These are phyloP conservation scores for Sisymbrium irio DNA, from an alignment of 345 rosid species.

Conservation along the genomic window DNA sequence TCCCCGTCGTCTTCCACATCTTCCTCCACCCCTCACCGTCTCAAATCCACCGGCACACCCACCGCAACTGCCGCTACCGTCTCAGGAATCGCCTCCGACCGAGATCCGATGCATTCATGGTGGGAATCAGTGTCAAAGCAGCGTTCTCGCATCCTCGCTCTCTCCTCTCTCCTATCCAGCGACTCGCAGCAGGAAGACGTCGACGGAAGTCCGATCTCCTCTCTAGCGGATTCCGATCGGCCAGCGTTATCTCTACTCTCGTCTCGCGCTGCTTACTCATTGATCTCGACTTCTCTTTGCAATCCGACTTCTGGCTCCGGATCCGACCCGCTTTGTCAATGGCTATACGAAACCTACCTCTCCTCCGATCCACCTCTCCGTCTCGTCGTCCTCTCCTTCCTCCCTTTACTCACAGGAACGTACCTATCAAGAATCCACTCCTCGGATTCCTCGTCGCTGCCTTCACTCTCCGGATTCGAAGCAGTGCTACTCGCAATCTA, in stretches of 20 bases:
- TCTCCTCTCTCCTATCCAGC: conserved; percentile 58
- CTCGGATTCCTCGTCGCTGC: conserved; percentile 50
- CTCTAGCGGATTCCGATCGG: conserved; percentile 85
- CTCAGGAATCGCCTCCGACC: conserved; percentile 31
- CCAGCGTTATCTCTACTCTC: conserved; percentile 92
- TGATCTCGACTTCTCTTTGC: conserved; percentile 51
- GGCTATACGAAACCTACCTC: conserved; percentile 94
- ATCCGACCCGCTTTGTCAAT: conserved; percentile 87
- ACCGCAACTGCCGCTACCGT: conserved; percentile 22
- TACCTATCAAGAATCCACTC: conserved; percentile 84
- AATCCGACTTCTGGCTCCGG: conserved; percentile 73
- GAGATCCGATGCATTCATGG: conserved; percentile 86
- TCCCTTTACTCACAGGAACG: conserved; percentile 68
- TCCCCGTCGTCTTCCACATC: conserved; percentile 46
- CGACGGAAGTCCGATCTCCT: conserved; percentile 46
- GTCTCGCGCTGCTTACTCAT: conserved; percentile 59
- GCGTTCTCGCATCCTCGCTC: conserved; percentile 78
- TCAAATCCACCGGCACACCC: conserved; percentile 29
- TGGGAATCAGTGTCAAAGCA: conserved; percentile 95
- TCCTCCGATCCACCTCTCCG: conserved; percentile 84
- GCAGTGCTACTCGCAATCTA: conserved; percentile 89
- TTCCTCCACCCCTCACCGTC: conserved; percentile 32
- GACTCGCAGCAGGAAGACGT: background rate
- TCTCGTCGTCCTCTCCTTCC: conserved; percentile 74
- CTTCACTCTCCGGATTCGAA: conserved; percentile 89